Base-by-base conservation (phyloP, 1,284 basidiomycete genomes). In the Rhodotorula sp. region DNA sequence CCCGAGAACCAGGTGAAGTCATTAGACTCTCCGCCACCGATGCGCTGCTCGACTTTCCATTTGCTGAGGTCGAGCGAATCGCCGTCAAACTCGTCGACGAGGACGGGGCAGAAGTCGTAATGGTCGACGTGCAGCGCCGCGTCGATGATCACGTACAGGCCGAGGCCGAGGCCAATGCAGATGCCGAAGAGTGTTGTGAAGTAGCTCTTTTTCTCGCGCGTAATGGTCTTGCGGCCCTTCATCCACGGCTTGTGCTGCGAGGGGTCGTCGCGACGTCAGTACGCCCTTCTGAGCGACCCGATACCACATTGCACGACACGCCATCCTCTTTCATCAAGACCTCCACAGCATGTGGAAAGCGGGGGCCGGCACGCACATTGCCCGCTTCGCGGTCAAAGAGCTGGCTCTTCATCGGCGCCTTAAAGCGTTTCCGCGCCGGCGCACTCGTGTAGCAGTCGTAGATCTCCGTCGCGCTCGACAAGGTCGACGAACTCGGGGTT, bases 191-290 rank as follows among this genome's bases (percentile, higher is more conserved):
- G 50, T 21, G 60, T 66, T 51, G 64, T 65, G 36, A 69, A 68
- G 67, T 72, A 72, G 19, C 50, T 50, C 51, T 56, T 63, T 56
- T 72, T 72, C 64, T 72, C 71, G 50, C 71, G 71, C 7, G 64
- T 44, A 61, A 72, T 69, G 2, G 66, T 67, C 39, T 22, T 72
- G 19, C 56, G 59, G 25, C 71, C 71, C 29, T 72, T 72, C 71
- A 72, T 72, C 71, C 71, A 72, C 3, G 71, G 71, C 29, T 72
- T 72, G 32, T 60, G 29, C 66, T 67, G 66, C 53, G 22, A 19
- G 19, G 0, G 4, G 15, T 17, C 56, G 29, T 27, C 21, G 29
- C 7, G 21, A n/a, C 27, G 29, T 56, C 21, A 54, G 27, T 29
- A 17, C 32, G 17, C 2, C 10, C 36, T 7, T 12, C 12, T 4